phyloP scores from a whole-genome alignment of 1,139 yeast genomes.

The Scheffersomyces lignicola region DNA sequence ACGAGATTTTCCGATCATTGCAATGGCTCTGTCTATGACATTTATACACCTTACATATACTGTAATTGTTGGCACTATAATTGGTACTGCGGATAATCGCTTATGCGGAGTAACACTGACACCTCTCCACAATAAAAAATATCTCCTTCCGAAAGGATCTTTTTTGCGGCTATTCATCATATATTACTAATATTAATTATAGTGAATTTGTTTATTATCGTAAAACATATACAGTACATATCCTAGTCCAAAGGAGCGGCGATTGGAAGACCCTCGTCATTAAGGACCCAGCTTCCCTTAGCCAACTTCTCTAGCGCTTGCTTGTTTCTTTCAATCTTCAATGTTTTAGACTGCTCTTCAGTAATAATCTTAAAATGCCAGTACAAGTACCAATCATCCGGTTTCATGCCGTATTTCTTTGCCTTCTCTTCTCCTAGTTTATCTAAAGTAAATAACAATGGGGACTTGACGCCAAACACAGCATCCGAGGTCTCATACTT shows the following conservation, averaged over 20 bases:
- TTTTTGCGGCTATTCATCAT: no score
- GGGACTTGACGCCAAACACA: conserved; percentile 27
- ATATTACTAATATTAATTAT: no score
- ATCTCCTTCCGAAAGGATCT: no score
- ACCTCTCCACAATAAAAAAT: no score
- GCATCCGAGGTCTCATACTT: conserved; percentile 32
- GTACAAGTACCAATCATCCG: conserved; percentile 24
- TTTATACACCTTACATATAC: no score
- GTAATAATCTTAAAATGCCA: conserved; percentile 24
- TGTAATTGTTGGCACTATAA: no score
- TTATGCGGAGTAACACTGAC: no score
- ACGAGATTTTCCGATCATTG: no score
- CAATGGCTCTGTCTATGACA: no score
- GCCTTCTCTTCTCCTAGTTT: conserved; percentile 21
- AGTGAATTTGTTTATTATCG: no score
- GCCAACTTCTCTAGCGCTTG: conserved; percentile 16
- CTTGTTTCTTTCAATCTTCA: conserved; percentile 14
- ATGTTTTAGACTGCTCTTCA: conserved; percentile 17
- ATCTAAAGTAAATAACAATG: conserved; percentile 19
- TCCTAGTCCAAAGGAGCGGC: conserved; percentile 12
- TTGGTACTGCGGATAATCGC: no score
- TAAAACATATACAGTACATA: no score
- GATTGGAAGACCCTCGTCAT: conserved; percentile 19
- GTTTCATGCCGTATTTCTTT: conserved; percentile 17
- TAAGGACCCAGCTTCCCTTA: conserved; percentile 12